Evolutionary conservation across 257 asterid species (phyloP), one percentile per base, ranked within the genome.

Genomic region (Penstemon newberryi): DNA sequence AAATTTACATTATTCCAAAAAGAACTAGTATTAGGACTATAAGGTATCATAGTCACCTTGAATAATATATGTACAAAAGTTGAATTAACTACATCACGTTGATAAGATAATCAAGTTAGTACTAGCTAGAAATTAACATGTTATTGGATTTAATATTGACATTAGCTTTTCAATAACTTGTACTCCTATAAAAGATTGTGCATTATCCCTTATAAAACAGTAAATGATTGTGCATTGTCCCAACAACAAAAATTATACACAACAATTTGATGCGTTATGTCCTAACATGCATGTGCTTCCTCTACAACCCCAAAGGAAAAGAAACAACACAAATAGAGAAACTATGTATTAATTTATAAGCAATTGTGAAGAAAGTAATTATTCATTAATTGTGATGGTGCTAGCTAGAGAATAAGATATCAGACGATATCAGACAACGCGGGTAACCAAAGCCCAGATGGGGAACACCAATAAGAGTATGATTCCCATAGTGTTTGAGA

Each of bases 401-500:
- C 10, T 33, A 2, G 18, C 10, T 45, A 36, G 5, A 41, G 57
- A 8, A 54, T 63, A 49, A 4, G 62, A 4, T 25, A 15, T 36
- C 56, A 79, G 54, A 81, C 4, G 62, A 4, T 25, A 15, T 36
- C 56, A 79, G 54, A 81, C 4, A 60, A 70, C 72, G 8, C 64
- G 84, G 9, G 88, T 73, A 2, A 93, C 70, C 80, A 93, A 52
- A 58, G 85, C 83, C 95, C 96, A 90, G 60, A 91, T 81, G 6
- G 99, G 95, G 78, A 81, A 91, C 4, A 82, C 81, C 77, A 94
- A 37, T 81, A 91, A 70, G 60, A 94, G 83, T 63, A 94, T 66
- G 41, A 94, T 89, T 39, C 99, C 97, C 1, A 86, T 5, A 0
- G 96, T 91, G 87, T 94, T 94, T 11, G 99, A 91, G 59, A 94